These are phyloP conservation scores for Astragalus membranaceus DNA, from an alignment of 306 rosid species.

Conservation along the genomic window DNA sequence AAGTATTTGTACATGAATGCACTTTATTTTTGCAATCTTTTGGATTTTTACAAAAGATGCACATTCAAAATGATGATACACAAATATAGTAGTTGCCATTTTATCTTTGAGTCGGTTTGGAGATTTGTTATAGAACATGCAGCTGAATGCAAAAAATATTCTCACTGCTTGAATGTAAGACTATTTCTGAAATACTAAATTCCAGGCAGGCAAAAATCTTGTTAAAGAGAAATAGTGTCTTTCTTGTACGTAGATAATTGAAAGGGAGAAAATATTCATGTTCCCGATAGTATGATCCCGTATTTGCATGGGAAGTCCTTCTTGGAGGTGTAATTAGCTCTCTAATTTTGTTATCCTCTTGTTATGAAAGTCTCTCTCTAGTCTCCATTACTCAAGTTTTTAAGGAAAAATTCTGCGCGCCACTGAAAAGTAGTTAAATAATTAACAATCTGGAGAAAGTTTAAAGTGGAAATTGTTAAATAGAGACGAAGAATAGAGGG, in stretches of 20 bases:
- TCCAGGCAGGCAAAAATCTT: not conserved
- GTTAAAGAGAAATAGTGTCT: not conserved
- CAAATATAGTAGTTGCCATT: not conserved
- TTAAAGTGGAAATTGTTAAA: not conserved
- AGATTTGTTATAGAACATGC: constrained; percentile 2
- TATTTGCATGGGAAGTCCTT: constrained; percentile 10
- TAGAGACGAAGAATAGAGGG: no score
- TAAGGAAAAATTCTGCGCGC: not conserved
- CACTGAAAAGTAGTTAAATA: constrained; percentile 12
- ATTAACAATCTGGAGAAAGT: not conserved
- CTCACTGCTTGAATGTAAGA: not conserved
- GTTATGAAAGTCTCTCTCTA: not conserved
- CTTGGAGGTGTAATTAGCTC: constrained; percentile 13
- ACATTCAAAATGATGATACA: not conserved
- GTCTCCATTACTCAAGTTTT: not conserved
- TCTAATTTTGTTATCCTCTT: not conserved
- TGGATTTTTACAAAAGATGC: constrained; percentile 9
- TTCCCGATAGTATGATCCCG: not conserved
- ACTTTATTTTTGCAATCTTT: not conserved
- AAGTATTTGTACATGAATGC: constrained; percentile 23
- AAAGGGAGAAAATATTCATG: not conserved
- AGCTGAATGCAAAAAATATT: not conserved
- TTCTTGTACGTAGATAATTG: not conserved
- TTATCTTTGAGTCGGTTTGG: constrained; percentile 9
- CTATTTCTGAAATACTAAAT: not conserved